These are phyloP conservation scores for Nakataea oryzae DNA, from an alignment of 2,329 filamentous ascomycete genomes.

Conservation along the genomic window DNA sequence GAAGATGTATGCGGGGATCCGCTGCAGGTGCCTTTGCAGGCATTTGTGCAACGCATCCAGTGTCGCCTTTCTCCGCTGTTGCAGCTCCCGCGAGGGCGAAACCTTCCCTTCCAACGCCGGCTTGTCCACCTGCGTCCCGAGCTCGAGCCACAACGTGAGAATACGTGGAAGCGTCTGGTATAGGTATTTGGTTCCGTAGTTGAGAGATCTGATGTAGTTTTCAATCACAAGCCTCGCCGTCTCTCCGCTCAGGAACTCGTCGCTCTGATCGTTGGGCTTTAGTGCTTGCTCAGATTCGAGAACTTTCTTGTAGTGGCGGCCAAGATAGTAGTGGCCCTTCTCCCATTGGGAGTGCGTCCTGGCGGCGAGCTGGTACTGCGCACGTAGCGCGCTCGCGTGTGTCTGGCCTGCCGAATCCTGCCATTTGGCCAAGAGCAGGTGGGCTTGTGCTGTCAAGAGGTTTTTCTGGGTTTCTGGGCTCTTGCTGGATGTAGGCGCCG, in stretches of 20 bases:
- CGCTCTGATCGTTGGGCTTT: constrained; percentile 64
- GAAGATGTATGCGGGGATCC: constrained; percentile 66
- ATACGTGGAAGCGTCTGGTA: constrained; percentile 90
- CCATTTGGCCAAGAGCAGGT: constrained; percentile 91
- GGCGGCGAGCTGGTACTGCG: constrained; percentile 76
- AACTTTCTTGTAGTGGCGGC: constrained; percentile 94
- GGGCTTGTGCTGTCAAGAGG: constrained; percentile 63
- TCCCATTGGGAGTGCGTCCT: constrained; percentile 69
- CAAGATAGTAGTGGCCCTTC: constrained; percentile 94
- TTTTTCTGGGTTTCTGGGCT: constrained; percentile 39
- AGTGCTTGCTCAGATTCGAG: constrained; percentile 79
- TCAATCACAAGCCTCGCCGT: constrained; percentile 82
- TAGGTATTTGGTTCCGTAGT: constrained; percentile 87
- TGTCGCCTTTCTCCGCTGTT: constrained; percentile 48
- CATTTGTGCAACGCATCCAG: constrained; percentile 62
- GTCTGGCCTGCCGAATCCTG: constrained; percentile 91
- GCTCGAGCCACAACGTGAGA: constrained; percentile 87
- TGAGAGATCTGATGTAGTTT: constrained; percentile 80
- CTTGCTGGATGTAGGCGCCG: constrained; percentile 25
- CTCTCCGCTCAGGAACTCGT: constrained; percentile 70
- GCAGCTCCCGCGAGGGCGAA: constrained; percentile 40
- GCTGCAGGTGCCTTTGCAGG: constrained; percentile 66
- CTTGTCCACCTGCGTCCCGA: constrained; percentile 66
- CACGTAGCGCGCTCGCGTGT: constrained; percentile 66
- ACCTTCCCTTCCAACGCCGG: constrained; percentile 40